Evolutionary conservation across 768 basidiomycete genomes (phyloP), one percentile per base, ranked within the genome.

Genomic region (Gymnopilus junonius): DNA sequence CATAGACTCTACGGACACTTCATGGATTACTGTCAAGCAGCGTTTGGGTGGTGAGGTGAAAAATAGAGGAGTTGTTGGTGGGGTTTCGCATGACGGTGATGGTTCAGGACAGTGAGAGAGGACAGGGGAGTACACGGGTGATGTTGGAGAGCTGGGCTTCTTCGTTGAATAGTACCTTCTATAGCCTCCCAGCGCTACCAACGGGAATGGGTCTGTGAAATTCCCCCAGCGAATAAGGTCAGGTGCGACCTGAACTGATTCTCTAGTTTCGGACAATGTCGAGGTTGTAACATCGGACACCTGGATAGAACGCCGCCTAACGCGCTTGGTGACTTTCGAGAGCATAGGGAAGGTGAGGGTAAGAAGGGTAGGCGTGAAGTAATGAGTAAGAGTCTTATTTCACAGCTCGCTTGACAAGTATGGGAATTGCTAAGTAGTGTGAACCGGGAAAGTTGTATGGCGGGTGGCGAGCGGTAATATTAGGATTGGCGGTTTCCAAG

Each of bases 131-230:
- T 67, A 68, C 23, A 51, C 31, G 2, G 71, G 66, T 29, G 72
- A 62, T 45, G 60, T 53, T 21, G 63, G 59, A 46, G 61, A 68
- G 10, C 65, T 59, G 11, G 53, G 43, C 34, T 55, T 43, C 35
- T 61, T 54, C 48, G 39, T 64, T 45, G 69, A 67, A 65, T 82
- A 82, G 61, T 79, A 82, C 62, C 70, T 72, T 23, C 65, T 75
- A 68, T 82, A 82, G n/a, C 80, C 80, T 17, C 81, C 81, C 23
- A 71, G 67, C 2, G 75, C 71, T 31, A 82, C 77, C 5, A 70
- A 70, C 8, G 80, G 80, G 62, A 82, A 81, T 0, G 80, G 80
- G 21, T 70, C 73, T 34, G 67, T 67, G 61, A 80, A 77, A 37
- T 73, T 74, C 58, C 75, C 74, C 70, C 76, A 77, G 58, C 76